phyloP scores from a whole-genome alignment of 1,284 basidiomycete genomes.

The Pyrrhoderma lamaoense region DNA sequence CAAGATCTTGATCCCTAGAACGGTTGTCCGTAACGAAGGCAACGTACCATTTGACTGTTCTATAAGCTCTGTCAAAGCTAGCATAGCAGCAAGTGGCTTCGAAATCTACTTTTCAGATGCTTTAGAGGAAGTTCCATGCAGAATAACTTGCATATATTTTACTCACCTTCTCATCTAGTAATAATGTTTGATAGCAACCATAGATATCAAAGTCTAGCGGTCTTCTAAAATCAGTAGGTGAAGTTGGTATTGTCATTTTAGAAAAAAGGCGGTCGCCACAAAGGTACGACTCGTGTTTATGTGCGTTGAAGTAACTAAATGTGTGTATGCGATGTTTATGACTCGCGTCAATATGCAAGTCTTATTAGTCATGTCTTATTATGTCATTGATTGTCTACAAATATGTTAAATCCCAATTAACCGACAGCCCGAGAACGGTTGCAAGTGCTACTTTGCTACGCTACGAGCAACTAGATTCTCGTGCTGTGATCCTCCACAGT shows the following conservation, averaged over 20 bases:
- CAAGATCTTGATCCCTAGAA: constrained; percentile 12
- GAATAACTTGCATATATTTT: not conserved
- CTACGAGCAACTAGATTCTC: too few relatives aligned
- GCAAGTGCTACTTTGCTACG: too few relatives aligned
- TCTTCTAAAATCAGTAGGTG: constrained; percentile 1
- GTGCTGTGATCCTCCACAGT: too few relatives aligned
- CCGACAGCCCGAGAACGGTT: too few relatives aligned
- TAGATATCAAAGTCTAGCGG: constrained; percentile 44
- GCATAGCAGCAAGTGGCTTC: constrained; percentile 82
- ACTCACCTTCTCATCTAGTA: constrained; percentile 52
- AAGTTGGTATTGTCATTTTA: not conserved
- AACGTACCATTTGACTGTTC: constrained; percentile 60
- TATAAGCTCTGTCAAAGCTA: constrained; percentile 73
- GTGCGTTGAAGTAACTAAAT: not conserved
- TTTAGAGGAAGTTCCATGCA: constrained; percentile 7
- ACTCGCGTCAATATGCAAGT: too few relatives aligned
- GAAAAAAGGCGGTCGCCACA: too few relatives aligned
- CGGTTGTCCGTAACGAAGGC: constrained; percentile 13
- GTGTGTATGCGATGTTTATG: not conserved
- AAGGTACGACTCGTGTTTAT: not conserved
- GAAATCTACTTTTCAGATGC: constrained; percentile 49
- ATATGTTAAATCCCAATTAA: too few relatives aligned
- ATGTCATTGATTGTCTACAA: too few relatives aligned
- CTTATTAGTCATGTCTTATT: too few relatives aligned
- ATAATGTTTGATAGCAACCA: constrained; percentile 45